A percentile compares a stretch with the other conserved stretches of the same genome.
These are phyloP conservation scores for Vaccinium corymbosum DNA, from an alignment of 148 eudicot species.

Conservation along the genomic window DNA sequence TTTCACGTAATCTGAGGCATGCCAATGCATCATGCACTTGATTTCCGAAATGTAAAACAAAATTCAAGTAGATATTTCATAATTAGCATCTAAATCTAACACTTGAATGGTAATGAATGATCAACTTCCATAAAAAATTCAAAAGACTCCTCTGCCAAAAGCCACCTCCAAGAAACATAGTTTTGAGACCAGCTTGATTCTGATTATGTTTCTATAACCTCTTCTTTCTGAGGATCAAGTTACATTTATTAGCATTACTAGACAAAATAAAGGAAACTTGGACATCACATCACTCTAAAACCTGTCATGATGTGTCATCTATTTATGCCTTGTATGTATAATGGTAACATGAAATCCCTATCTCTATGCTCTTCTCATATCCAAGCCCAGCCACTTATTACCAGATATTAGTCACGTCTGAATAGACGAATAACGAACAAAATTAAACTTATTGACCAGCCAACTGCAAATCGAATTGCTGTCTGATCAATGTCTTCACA, in stretches of 20 bases:
- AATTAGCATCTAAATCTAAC: slow-evolving; percentile 1
- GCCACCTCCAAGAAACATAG: neutral
- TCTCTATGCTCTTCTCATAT: neutral
- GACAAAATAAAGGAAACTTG: neutral
- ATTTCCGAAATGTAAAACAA: neutral
- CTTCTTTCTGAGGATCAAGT: neutral
- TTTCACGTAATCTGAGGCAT: neutral
- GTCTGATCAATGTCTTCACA: neutral
- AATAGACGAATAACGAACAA: neutral
- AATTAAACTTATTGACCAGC: neutral
- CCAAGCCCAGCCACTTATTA: neutral
- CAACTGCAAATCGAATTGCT: neutral
- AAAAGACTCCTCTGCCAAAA: neutral
- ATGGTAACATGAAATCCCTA: neutral
- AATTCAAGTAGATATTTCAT: neutral
- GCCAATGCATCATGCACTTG: neutral
- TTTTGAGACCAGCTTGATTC: neutral
- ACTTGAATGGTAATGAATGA: neutral
- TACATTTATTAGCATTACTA: neutral
- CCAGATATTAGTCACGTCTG: neutral
- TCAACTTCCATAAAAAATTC: neutral
- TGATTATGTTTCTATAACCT: slow-evolving; percentile 2
- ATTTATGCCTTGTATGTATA: neutral
- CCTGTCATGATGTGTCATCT: neutral
- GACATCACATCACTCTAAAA: neutral